These are phyloP conservation scores for Pachyrhizus erosus DNA, from an alignment of 306 rosid species.

Conservation along the genomic window DNA sequence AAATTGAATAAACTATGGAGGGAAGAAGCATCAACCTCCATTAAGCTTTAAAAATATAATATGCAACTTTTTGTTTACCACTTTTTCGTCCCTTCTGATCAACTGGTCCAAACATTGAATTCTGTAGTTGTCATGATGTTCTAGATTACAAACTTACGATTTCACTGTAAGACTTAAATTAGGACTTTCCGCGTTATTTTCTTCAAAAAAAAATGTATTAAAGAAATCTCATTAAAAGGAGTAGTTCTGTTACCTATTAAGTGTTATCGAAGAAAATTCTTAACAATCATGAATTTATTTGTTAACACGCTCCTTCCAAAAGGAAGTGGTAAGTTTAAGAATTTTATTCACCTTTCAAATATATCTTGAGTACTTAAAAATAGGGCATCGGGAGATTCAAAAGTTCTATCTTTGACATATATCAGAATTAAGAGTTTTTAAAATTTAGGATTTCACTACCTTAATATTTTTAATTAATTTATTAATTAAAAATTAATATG, in stretches of 20 bases:
- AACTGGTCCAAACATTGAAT: background rate
- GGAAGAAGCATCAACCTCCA: constrained; percentile 49
- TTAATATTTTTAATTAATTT: no score
- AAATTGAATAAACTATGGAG: constrained; percentile 56
- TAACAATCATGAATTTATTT: background rate
- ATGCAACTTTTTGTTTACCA: background rate
- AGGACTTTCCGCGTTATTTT: background rate
- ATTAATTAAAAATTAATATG: background rate
- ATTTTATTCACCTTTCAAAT: background rate
- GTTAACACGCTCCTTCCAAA: background rate
- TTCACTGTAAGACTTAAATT: background rate
- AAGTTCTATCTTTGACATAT: no score
- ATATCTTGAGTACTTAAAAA: no score
- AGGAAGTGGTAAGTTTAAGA: background rate
- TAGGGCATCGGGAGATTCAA: no score
- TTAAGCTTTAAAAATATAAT: constrained; percentile 32
- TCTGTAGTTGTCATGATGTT: background rate
- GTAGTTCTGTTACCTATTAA: background rate
- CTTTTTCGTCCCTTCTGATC: background rate
- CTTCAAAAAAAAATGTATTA: background rate
- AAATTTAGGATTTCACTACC: no score
- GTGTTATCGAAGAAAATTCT: background rate
- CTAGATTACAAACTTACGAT: background rate
- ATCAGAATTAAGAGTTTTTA: no score
- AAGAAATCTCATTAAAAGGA: background rate